Evolutionary conservation across 1,284 basidiomycete genomes (phyloP).

Genomic region (Ceratobasidium sp.): DNA sequence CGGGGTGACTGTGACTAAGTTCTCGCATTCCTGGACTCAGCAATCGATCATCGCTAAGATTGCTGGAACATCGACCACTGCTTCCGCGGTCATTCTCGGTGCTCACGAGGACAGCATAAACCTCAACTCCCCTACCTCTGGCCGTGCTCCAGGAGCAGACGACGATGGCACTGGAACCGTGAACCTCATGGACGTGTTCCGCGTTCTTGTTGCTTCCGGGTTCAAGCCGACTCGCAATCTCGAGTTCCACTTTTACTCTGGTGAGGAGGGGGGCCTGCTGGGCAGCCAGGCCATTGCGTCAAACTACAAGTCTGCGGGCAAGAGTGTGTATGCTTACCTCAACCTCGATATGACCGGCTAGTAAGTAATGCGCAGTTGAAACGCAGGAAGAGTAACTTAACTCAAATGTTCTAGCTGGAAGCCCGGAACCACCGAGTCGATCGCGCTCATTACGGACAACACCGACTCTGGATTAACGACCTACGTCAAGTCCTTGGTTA

Average conservation of each 20-base stretch:
- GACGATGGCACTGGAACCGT: constrained; percentile 78
- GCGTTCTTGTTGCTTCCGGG: constrained; percentile 62
- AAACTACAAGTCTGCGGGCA: constrained; percentile 41
- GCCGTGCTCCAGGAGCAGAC: constrained; percentile 72
- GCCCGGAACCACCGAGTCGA: constrained; percentile 23
- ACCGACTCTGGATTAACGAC: constrained; percentile 31
- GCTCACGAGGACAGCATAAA: constrained; percentile 61
- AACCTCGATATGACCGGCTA: constrained; percentile 44
- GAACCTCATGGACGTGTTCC: constrained; percentile 70
- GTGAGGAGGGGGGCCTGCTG: constrained; percentile 43
- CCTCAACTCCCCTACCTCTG: constrained; percentile 46
- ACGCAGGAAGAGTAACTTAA: no score
- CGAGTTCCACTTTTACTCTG: constrained; percentile 72
- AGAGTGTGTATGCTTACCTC: constrained; percentile 38
- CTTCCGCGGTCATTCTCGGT: constrained; percentile 66
- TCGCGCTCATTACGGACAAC: constrained; percentile 35
- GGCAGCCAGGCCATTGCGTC: constrained; percentile 39
- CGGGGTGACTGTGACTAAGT: constrained; percentile 64
- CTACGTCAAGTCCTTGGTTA: constrained; percentile 21
- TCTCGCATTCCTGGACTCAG: constrained; percentile 72
- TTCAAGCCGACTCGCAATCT: constrained; percentile 67
- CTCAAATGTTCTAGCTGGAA: not conserved
- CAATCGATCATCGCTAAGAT: constrained; percentile 71
- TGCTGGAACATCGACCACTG: constrained; percentile 54
- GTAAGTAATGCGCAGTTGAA: constrained; percentile 16